Base-by-base conservation (phyloP, 108 stramenopile genomes). In the Schizochytrium sp. region DNA sequence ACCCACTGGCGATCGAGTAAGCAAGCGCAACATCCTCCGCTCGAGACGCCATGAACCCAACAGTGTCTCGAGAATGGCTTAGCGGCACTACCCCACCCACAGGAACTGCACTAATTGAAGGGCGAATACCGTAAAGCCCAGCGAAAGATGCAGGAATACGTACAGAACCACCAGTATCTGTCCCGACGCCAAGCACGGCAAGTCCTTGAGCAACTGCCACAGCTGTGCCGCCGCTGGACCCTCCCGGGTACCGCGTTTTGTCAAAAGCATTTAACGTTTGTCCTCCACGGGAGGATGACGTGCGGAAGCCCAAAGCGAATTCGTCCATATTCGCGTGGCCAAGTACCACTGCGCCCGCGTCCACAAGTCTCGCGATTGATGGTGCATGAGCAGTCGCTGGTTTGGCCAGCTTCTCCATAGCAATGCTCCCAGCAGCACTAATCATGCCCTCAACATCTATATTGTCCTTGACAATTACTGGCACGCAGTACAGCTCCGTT, bases 241-340 rank as follows among this genome's bases (percentile, higher is more conserved):
- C 76, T 17, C 76, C 76, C 76, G 76, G 76, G 47, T 55, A 83
- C 1, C 76, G 47, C 50, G 50, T 47, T 53, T 83, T 55, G n/a
- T 83, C 76, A 50, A 83, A 83, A 83, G 76, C 76, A 28, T 83
- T 83, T 53, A 49, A 3, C 76, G 76, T 83, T 28, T 83, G 76
- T 40, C 76, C 76, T 47, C 76, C 76, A 5, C 76, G 47, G 28
- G 76, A 83, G 15, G 76, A 83, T 5, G 53, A 55, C 15, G 76
- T 55, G 5, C 53, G 76, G 53, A 83, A 83, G 5, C 76, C 76
- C 28, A 83, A 53, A 47, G 76, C 76, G 55, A 83, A 83, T 28
- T 83, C 76, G 76, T 83, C 76, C 76, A 83, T 83, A 40, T 83
- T 83, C 28, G 76, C 76, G 0, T 55, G 47, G 5, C 76, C 76